These are phyloP conservation scores for Pestalotiopsis sp. DNA, from an alignment of 2,329 filamentous ascomycete genomes.

Conservation along the genomic window DNA sequence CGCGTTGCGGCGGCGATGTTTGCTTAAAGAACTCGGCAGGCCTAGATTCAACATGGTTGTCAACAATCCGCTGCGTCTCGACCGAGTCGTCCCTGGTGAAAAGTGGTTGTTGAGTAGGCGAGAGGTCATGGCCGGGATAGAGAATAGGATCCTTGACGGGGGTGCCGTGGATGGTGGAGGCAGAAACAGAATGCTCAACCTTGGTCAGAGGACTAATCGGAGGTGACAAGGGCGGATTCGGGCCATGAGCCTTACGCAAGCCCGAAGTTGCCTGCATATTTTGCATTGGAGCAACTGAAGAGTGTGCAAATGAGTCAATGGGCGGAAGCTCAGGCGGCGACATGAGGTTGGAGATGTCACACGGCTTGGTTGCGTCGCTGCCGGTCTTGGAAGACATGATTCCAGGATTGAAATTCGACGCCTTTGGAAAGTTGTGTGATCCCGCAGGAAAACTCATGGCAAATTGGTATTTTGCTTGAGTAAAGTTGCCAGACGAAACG, in stretches of 20 bases:
- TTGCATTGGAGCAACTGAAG: slow-evolving; percentile 21
- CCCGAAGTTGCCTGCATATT: slow-evolving; percentile 26
- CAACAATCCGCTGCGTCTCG: slow-evolving; percentile 48
- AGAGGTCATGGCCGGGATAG: slow-evolving; percentile 51
- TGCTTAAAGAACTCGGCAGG: slow-evolving; percentile 42
- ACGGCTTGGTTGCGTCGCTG: slow-evolving; percentile 37
- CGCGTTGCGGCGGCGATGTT: slow-evolving; percentile 47
- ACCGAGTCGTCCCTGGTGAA: slow-evolving; percentile 46
- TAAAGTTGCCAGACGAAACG: slow-evolving; percentile 14
- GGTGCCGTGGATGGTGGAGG: slow-evolving; percentile 29
- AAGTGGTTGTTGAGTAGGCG: slow-evolving; percentile 49
- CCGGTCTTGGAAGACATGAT: slow-evolving; percentile 20
- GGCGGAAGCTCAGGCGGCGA: slow-evolving; percentile 61
- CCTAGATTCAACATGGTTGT: slow-evolving; percentile 50
- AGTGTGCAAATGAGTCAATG: slow-evolving; percentile 52
- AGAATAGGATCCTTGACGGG: slow-evolving; percentile 58
- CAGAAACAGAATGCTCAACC: slow-evolving; percentile 28
- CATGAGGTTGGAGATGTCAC: slow-evolving; percentile 59
- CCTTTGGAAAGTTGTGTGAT: slow-evolving; percentile 5
- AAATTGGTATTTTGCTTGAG: neutral
- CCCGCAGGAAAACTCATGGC: neutral
- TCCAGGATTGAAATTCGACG: slow-evolving; percentile 15
- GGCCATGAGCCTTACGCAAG: slow-evolving; percentile 35
- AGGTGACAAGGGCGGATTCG: slow-evolving; percentile 53
- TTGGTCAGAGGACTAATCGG: slow-evolving; percentile 58